Percentiles rank a stretch among this genome's conserved stretches.
Conservation (phyloP, 192 early-diverging fungal species). For the Phlyctochytrium planicorne region DNA sequence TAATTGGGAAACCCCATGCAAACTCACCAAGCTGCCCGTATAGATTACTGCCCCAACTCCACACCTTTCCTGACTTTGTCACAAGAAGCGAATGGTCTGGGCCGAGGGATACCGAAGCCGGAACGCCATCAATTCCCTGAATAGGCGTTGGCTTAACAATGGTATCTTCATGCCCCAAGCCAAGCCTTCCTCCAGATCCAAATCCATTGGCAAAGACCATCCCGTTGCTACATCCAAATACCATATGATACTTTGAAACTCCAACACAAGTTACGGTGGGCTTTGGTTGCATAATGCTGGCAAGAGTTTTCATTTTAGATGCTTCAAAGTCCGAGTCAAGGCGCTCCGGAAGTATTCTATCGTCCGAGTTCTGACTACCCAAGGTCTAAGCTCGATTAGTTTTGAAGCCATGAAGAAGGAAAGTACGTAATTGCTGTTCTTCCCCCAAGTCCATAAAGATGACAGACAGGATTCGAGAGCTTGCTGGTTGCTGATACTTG, state of each 20-base stretch:
- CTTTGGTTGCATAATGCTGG: constrained; percentile 25
- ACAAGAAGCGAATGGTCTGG: constrained; percentile 71
- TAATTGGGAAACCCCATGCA: constrained; percentile 11
- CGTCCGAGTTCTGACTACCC: constrained; percentile 42
- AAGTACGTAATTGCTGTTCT: constrained; percentile 61
- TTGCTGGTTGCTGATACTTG: constrained; percentile 19
- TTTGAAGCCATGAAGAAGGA: background rate
- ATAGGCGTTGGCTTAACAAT: constrained; percentile 51
- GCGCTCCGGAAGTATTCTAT: constrained; percentile 62
- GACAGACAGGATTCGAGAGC: constrained; percentile 20
- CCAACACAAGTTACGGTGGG: constrained; percentile 36
- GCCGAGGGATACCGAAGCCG: constrained; percentile 52
- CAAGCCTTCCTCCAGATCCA: constrained; percentile 68
- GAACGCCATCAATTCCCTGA: constrained; percentile 38
- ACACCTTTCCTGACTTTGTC: constrained; percentile 53
- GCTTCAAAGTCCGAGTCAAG: constrained; percentile 42
- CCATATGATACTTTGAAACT: constrained; percentile 73
- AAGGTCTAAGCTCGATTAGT: constrained; percentile 1
- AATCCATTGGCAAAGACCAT: constrained; percentile 64
- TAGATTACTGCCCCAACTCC: constrained; percentile 67
- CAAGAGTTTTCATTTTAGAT: constrained; percentile 22
- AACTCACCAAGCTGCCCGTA: constrained; percentile 61
- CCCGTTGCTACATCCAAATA: constrained; percentile 47
- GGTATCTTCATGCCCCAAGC: constrained; percentile 61
- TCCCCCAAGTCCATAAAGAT: constrained; percentile 73